phyloP scores from a whole-genome alignment of 2,329 filamentous ascomycete species.

The Herpomyces periplanetae region DNA sequence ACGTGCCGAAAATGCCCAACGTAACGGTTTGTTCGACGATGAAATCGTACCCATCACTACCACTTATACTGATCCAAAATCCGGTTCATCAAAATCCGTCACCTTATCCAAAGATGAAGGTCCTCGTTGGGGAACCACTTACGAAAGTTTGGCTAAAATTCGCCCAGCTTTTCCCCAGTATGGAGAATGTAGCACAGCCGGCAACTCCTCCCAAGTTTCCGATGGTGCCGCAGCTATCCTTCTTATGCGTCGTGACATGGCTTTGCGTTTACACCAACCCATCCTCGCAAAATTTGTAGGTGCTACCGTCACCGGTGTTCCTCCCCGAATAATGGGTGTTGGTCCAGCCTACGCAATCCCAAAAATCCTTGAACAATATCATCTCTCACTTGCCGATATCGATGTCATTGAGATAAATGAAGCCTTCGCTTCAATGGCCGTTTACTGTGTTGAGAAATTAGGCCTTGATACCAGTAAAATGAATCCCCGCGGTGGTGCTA shows the following conservation, averaged over 20 bases:
- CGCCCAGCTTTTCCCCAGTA: slow-evolving; percentile 62
- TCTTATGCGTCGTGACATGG: slow-evolving; percentile 73
- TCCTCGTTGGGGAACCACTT: slow-evolving; percentile 56
- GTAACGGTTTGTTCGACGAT: slow-evolving; percentile 58
- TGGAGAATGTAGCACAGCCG: slow-evolving; percentile 50
- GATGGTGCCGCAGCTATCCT: slow-evolving; percentile 67
- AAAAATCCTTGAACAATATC: slow-evolving; percentile 49
- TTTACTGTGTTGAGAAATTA: slow-evolving; percentile 36
- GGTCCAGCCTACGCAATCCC: slow-evolving; percentile 24
- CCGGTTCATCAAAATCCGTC: slow-evolving; percentile 32
- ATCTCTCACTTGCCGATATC: slow-evolving; percentile 36
- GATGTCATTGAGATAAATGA: slow-evolving; percentile 87
- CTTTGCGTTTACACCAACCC: slow-evolving; percentile 48
- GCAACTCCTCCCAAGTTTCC: slow-evolving; percentile 76
- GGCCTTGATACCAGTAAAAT: slow-evolving; percentile 32
- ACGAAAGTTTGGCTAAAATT: slow-evolving; percentile 42
- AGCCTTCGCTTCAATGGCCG: slow-evolving; percentile 87
- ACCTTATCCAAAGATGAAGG: slow-evolving; percentile 60
- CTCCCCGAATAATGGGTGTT: slow-evolving; percentile 88
- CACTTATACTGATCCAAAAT: slow-evolving; percentile 43
- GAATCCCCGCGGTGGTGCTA: slow-evolving; percentile 43
- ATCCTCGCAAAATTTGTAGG: slow-evolving; percentile 82
- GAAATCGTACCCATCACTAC: slow-evolving; percentile 69
- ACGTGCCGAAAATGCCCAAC: slow-evolving; percentile 57
- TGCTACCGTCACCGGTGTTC: slow-evolving; percentile 53